Evolutionary conservation across 2,329 filamentous ascomycete species (phyloP), one percentile per base, ranked within the genome.

Genomic region (Pyrenophora seminiperda): DNA sequence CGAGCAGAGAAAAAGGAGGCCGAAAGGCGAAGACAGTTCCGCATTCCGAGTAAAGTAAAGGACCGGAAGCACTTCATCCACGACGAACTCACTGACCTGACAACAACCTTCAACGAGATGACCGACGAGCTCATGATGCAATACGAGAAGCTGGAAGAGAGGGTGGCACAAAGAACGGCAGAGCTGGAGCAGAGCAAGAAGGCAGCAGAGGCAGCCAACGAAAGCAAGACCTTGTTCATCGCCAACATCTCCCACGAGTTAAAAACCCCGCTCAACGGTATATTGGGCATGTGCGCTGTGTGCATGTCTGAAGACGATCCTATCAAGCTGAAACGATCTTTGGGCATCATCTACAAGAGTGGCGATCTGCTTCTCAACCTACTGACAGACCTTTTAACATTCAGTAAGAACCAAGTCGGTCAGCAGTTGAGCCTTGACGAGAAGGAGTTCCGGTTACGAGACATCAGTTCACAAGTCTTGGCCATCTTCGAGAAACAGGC

Each of bases 201-300:
- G 75, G 90, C 91, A 1, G 92, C 92, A 1, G 92, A 96, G 72
- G 89, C 90, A n/a, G 92, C 92, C 3, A 97, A 96, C 63, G 90
- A 96, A 74, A 95, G 90, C 79, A 99, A 99, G 76, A 97, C 94
- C 0, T 79, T 97, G 7, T 97, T 97, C 76, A 95, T 99, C 56
- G 94, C 94, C 14, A 97, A 97, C 64, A 96, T 97, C 41, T 86
- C 82, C 1, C 85, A 88, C 60, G 85, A 97, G 72, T 80, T 99
- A 29, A 95, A 96, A 69, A 99, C 94, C 1, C 94, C 94, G 0
- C 80, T 97, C 49, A 97, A 97, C 67, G 94, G 93, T 10, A 97
- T 97, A 40, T 80, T 99, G 64, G 94, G 94, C 51, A 94, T 97
- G 88, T 92, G 88, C 61, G 89, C 91, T 0, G 88, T 96, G 1